Evolutionary conservation across 2,329 filamentous ascomycete species (phyloP), one percentile per base, ranked within the genome.

Genomic region (Fusarium tanahbumbuense): DNA sequence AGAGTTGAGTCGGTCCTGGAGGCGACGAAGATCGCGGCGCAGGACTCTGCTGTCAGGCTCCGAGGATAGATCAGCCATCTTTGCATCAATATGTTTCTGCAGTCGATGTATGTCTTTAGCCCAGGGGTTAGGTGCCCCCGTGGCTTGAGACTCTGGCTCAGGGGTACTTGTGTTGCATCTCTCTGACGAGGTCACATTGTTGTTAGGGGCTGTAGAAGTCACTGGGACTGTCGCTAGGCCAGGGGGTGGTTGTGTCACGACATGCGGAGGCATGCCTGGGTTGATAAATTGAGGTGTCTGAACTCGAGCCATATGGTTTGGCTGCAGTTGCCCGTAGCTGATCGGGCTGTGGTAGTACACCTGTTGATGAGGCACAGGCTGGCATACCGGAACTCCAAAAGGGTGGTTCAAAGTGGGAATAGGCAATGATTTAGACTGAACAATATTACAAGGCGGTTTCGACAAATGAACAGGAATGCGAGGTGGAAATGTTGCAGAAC

Each of bases 1-100:
- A 22, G 53, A 44, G 45, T 80, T 79, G 25, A 80, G 72, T 45
- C 72, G 62, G 40, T 73, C 56, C 52, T 80, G 79, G 3, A 79
- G 67, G n/a, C 46, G 60, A 12, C 74, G 66, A 37, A 76, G 44
- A 11, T 77, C 70, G 9, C 58, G 57, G 18, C 73, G 72, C n/a
- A 80, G 55, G 4, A 56, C 42, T 15, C 32, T 23, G 27, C 77
- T 67, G 20, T 58, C 47, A 6, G 78, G 75, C 10, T 71, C 57
- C 12, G 60, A 64, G 5, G 74, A 68, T 20, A 80, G 50, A n/a
- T 68, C 62, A 12, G 64, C 60, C 60, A 74, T 72, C 47, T 74
- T 75, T 4, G 58, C 52, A 25, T 79, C 74, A 18, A 80, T 72
- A 6, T 70, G 32, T 23, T 47, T 65, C 56, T 80, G 78, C 15